Base-by-base conservation (phyloP, 2,329 filamentous ascomycete genomes). In the Monascus ruber region DNA sequence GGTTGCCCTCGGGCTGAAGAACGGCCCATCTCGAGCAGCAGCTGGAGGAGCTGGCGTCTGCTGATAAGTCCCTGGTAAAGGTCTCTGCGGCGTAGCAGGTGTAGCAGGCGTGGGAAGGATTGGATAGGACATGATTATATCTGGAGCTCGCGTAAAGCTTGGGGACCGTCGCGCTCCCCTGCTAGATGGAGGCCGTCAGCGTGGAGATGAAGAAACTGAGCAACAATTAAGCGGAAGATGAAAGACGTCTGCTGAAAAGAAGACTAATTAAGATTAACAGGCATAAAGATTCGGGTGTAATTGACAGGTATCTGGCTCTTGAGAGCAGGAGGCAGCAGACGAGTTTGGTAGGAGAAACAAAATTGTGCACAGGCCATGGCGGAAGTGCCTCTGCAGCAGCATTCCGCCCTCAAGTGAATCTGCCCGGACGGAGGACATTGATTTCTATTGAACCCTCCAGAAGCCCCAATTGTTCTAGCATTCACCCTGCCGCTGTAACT, bases 21-120 rank as follows among this genome's bases (percentile, higher is more conserved):
- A 58, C 45, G 52, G 59, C 50, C 45, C 62, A 59, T 49, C 60
- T 45, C 50, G 58, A 49, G 43, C 59, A 46, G 44, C 62, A 50
- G 45, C 56, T 17, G 17, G 17, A 35, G 54, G 45, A 44, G 66
- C 58, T 42, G 60, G 56, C 47, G 65, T 57, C 50, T 63, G 53
- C 47, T 68, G 55, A 53, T 58, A 66, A 40, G 62, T 57, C 38
- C 64, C 62, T 47, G 65, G 58, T 42, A 65, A 56, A 39, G 62
- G 56, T 54, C 61, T 52, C 52, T 59, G 49, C 47, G 58, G 55
- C 49, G 64, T 69, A 31, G 42, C 43, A 33, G 51, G 48, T 17
- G 17, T 17, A 17, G 17, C 17, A 17, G 17, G 17, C 17, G 17
- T 17, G 39, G 49, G 50, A 38, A 65, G 56, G 45, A 52, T 55